phyloP scores from a whole-genome alignment of 345 rosid genomes.

The Laguncularia racemosa region DNA sequence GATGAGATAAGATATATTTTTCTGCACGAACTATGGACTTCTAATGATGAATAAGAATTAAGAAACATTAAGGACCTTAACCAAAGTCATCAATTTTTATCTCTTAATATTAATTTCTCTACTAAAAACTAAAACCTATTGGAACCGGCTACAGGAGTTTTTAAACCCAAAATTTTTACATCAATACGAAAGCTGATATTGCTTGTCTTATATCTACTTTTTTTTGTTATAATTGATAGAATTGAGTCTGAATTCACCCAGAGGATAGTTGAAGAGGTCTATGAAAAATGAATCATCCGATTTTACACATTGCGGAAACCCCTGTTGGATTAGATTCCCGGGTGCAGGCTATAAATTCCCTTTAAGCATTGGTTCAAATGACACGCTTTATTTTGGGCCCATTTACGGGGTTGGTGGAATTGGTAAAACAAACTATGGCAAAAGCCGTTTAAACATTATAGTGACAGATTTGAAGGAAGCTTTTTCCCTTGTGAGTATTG shows the following conservation, averaged over 20 bases:
- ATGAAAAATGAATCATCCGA: background rate
- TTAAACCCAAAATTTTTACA: too few relatives aligned
- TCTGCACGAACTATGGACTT: too few relatives aligned
- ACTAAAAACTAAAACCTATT: too few relatives aligned
- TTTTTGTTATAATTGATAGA: conserved; percentile 1
- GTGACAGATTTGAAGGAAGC: conserved; percentile 18
- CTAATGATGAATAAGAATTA: too few relatives aligned
- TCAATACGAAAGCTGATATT: too few relatives aligned
- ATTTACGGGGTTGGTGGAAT: conserved; percentile 7
- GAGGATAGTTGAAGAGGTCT: conserved; percentile 5
- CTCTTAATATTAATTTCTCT: too few relatives aligned
- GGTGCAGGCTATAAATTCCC: conserved; percentile 2
- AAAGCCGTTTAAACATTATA: conserved; percentile 15
- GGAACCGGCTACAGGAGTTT: too few relatives aligned
- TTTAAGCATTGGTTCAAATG: background rate
- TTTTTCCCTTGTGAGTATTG: conserved; percentile 25
- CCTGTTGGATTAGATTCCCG: conserved; percentile 7
- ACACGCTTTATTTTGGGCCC: conserved; percentile 1
- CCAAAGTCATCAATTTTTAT: too few relatives aligned
- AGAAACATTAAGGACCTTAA: too few relatives aligned
- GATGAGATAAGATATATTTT: too few relatives aligned
- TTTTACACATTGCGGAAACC: conserved; percentile 2
- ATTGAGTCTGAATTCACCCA: conserved; percentile 1
- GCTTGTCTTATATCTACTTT: too few relatives aligned
- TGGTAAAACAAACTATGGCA: conserved; percentile 20